Percentiles rank a stretch among this genome's conserved stretches.
Evolutionary conservation across 345 rosid species (phyloP).

Genomic region (Abelmoschus esculentus): DNA sequence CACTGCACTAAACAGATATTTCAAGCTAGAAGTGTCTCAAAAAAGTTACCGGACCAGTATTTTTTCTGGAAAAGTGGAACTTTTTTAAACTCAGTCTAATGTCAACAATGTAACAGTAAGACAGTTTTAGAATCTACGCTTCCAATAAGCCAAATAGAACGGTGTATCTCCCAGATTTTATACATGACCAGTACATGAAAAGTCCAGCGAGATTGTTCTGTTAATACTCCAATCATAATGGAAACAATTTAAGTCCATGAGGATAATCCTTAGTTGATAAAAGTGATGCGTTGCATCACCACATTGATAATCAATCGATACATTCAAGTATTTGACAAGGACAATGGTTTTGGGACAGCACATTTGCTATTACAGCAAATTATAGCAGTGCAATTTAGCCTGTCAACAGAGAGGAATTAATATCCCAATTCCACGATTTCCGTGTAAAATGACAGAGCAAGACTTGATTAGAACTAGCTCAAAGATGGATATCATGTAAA

Average conservation of each 20-base stretch:
- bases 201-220: too few relatives aligned
- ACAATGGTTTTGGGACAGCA: too few relatives aligned
- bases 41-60: not conserved
- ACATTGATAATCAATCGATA: not conserved
- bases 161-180: too few relatives aligned
- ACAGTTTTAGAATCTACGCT: too few relatives aligned
- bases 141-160: too few relatives aligned
- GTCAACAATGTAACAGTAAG: not conserved
- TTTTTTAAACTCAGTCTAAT: not conserved
- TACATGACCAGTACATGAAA: too few relatives aligned
- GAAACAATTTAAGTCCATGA: too few relatives aligned
- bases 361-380: too few relatives aligned
- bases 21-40: not conserved
- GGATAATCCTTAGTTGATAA: too few relatives aligned
- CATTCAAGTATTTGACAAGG: not conserved
- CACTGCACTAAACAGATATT: not conserved
- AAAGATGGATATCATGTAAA: not conserved
- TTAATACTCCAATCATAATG: too few relatives aligned
- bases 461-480: slow-evolving; percentile 5
- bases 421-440: not conserved
- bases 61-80: not conserved
- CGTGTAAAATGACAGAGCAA: not conserved
- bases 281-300: not conserved
- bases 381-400: not conserved
- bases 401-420: not conserved